Conservation (phyloP, 208 protist species). For the Novymonas esmeraldas region DNA sequence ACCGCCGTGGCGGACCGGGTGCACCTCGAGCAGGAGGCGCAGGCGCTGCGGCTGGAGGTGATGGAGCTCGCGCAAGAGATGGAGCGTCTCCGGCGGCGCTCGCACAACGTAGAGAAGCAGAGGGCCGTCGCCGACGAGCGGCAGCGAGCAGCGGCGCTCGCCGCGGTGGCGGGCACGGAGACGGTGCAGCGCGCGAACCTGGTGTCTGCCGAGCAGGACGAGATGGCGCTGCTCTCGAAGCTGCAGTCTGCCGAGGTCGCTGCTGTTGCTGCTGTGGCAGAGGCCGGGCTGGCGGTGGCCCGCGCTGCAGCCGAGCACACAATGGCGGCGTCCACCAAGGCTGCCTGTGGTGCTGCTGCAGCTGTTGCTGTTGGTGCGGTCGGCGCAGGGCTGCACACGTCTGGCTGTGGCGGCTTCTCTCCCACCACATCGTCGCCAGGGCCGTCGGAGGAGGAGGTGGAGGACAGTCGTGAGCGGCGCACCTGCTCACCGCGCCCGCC, state of each 20-base stretch:
- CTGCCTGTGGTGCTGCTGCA: not conserved
- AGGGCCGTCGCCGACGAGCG: not conserved
- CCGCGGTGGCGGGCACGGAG: slow-evolving; percentile 1
- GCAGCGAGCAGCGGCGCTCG: not conserved
- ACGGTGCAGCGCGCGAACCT: slow-evolving; percentile 2
- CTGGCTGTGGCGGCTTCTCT: not conserved
- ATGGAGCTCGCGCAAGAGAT: slow-evolving; percentile 17
- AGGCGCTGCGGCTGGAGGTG: slow-evolving; percentile 22
- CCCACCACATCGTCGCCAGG: slow-evolving; percentile 9
- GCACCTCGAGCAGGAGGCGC: slow-evolving; percentile 19
- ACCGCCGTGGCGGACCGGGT: not conserved
- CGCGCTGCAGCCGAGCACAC: no score
- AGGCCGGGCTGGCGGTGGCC: no score
- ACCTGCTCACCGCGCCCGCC: slow-evolving; percentile 24
- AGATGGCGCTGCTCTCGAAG: slow-evolving; percentile 1
- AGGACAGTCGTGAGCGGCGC: slow-evolving; percentile 8
- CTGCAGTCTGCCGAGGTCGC: not conserved
- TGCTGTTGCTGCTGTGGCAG: not conserved
- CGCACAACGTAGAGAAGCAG: slow-evolving; percentile 8
- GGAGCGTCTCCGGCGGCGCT: slow-evolving; percentile 10
- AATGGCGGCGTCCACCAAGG: not conserved
- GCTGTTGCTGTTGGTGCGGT: not conserved
- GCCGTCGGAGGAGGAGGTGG: slow-evolving; percentile 13
- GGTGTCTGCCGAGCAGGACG: not conserved
- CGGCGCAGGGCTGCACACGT: not conserved